phyloP scores from a whole-genome alignment of 352 stramenopile species.

The Globisporangium splendens region DNA sequence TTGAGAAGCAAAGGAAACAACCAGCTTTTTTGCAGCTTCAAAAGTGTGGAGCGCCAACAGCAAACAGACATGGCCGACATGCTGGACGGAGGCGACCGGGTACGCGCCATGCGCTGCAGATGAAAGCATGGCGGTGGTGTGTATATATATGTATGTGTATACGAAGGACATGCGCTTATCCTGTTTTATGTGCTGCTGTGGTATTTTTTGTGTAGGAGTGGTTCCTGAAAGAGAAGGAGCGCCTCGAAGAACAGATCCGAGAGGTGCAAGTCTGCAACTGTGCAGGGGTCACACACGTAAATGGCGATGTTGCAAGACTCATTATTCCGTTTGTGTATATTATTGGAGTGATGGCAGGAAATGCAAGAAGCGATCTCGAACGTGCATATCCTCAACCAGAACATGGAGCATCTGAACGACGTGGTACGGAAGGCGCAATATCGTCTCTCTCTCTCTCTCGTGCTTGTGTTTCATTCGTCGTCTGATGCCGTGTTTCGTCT shows the following conservation, averaged over 20 bases:
- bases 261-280: conserved; percentile 30
- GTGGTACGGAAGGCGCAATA: conserved; percentile 32
- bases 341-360: conserved; percentile 26
- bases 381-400: conserved; percentile 77
- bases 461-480: neutral
- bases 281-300: neutral
- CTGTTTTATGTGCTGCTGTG: neutral
- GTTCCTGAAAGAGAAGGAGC: conserved; percentile 64
- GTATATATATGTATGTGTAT: too few species aligned
- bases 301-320: neutral
- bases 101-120: neutral
- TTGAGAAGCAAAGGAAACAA: neutral
- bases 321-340: neutral
- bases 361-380: conserved; percentile 82
- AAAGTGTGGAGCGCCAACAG: neutral
- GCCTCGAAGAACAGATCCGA: conserved; percentile 65
- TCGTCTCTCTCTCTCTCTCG: neutral
- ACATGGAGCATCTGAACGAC: conserved; percentile 79
- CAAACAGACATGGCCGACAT: conserved; percentile 3
- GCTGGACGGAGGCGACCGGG: neutral
- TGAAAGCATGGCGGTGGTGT: neutral
- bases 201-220: conserved; percentile 34
- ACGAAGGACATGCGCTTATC: too few species aligned
- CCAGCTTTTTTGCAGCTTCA: neutral
- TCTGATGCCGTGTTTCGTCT: neutral